Evolutionary conservation across 768 basidiomycete genomes (phyloP), one percentile per base, ranked within the genome.

Genomic region (Mycena kentingensis): DNA sequence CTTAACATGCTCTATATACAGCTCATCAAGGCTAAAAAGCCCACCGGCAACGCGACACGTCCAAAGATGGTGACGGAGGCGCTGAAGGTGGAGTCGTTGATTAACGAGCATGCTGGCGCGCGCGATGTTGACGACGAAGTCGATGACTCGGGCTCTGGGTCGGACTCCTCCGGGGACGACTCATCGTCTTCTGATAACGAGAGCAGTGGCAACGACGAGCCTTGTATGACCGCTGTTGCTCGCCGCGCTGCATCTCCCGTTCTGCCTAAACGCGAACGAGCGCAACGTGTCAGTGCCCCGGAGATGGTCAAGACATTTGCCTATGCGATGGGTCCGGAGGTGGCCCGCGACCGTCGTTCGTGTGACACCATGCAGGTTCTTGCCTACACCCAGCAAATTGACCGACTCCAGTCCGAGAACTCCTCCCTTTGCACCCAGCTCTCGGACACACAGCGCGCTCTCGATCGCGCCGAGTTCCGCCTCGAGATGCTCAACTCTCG

Each of bases 401-500:
- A 62, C 3, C 41, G 29, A 13, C 48, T 65, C 4, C 42, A 46
- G 12, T 41, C 42, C 16, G 49, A 61, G 37, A 35, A 63, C 41
- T 44, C 46, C 22, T 34, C 46, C 8, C 46, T 57, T 19, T 47
- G 60, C 29, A 13, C 31, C 26, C 45, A 27, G 12, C 12, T 51
- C 24, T 43, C 54, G 24, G 45, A 57, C 12, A 37, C 52, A 2
- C 56, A 60, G 29, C 51, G 46, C 10, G 51, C 36, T 12, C 46
- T 18, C 29, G 60, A 65, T 38, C 51, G 38, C 6, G 51, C 57
- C 21, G 53, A 63, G 19, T 39, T 63, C 27, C 34, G 54, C 34
- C 34, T 59, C 2, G 38, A 54, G 53, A 34, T 56, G n/a, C 27
- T 38, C 34, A 32, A 29, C 36, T 28, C 34, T 25, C 44, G 29